Percentiles rank a stretch among this genome's conserved stretches.
Conservation (phyloP, 2,329 filamentous ascomycete genomes). For the Pyrenophora tritici-repentis region DNA sequence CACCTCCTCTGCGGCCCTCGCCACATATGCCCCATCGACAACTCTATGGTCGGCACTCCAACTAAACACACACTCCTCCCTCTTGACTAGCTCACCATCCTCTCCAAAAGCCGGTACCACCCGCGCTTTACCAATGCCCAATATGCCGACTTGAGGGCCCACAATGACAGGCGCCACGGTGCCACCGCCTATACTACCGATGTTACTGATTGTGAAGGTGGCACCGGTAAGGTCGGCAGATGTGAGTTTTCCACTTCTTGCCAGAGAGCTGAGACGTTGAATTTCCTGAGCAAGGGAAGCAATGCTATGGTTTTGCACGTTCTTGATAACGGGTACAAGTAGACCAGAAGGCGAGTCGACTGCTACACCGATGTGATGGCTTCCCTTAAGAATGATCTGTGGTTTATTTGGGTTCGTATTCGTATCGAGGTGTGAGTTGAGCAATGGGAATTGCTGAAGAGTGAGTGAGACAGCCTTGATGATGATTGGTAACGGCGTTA, state of each 20-base stretch:
- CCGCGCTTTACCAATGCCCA: slow-evolving; percentile 83
- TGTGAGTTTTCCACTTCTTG: slow-evolving; percentile 73
- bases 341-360: slow-evolving; percentile 92
- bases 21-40: slow-evolving; percentile 93
- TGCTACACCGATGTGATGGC: slow-evolving; percentile 94
- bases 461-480: slow-evolving; percentile 93
- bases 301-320: slow-evolving; percentile 78
- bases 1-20: slow-evolving; percentile 83
- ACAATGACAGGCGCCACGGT: slow-evolving; percentile 92
- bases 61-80: slow-evolving; percentile 86
- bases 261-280: slow-evolving; percentile 71
- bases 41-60: slow-evolving; percentile 97
- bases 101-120: slow-evolving; percentile 76
- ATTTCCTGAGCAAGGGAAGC: slow-evolving; percentile 79
- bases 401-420: slow-evolving; percentile 66
- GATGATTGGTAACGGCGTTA: slow-evolving; percentile 92
- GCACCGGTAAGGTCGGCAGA: slow-evolving; percentile 79
- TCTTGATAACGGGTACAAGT: slow-evolving; percentile 87
- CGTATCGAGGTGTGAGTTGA: slow-evolving; percentile 83
- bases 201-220: slow-evolving; percentile 95
- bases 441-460: slow-evolving; percentile 77
- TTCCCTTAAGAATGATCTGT: slow-evolving; percentile 73
- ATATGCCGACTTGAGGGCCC: slow-evolving; percentile 85
- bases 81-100: slow-evolving; percentile 66
- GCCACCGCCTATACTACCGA: slow-evolving; percentile 91